Conservation (phyloP, 2,329 filamentous ascomycete species). For the Aspergillus alliaceus region DNA sequence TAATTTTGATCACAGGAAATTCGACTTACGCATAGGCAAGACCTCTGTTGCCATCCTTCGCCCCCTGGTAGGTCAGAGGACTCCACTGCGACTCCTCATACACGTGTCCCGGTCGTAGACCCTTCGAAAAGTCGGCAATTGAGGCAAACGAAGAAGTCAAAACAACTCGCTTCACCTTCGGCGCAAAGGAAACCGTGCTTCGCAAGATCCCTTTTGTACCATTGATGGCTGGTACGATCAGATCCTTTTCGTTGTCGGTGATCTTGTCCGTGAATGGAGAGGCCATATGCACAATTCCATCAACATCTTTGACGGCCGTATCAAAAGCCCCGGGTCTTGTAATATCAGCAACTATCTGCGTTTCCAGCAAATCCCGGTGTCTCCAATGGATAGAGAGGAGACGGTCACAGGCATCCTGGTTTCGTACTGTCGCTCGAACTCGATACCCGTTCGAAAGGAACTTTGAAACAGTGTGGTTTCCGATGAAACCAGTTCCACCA, state of each 20-base stretch:
- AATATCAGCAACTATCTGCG: background rate
- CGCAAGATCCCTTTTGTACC: background rate
- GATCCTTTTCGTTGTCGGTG: background rate
- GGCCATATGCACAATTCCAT: background rate
- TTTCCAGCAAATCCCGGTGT: background rate
- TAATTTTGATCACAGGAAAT: too few relatives aligned
- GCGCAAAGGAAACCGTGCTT: background rate
- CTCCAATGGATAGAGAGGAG: background rate
- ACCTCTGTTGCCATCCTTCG: too few relatives aligned
- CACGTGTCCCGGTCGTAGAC: background rate
- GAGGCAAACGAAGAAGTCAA: slow-evolving; percentile 5
- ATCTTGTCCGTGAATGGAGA: background rate
- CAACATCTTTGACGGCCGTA: background rate
- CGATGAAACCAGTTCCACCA: background rate
- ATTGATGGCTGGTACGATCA: slow-evolving; percentile 2
- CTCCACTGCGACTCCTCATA: slow-evolving; percentile 3
- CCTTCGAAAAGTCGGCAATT: background rate
- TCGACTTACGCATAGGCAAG: too few relatives aligned
- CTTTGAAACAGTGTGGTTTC: background rate
- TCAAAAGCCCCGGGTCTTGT: background rate
- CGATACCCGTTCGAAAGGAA: background rate
- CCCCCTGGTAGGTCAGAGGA: background rate
- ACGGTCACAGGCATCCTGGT: background rate
- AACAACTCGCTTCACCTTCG: background rate
- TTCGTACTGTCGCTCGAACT: background rate